These are phyloP conservation scores for Alternaria gansuensis DNA, from an alignment of 2,329 filamentous ascomycete species.

Conservation along the genomic window DNA sequence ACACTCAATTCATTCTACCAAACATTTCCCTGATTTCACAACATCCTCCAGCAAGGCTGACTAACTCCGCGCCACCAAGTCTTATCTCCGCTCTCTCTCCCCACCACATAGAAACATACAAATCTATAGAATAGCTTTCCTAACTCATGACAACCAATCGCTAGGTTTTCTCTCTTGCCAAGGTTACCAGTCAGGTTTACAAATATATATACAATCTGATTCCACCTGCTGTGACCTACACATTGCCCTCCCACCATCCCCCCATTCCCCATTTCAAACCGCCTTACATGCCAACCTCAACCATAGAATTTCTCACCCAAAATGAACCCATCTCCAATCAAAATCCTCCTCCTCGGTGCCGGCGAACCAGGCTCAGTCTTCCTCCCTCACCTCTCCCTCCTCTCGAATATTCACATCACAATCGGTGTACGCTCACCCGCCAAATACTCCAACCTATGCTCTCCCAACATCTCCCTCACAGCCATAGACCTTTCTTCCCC, in stretches of 20 bases:
- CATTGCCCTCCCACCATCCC: background rate
- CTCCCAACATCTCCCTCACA: conserved; percentile 46
- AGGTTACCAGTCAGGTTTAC: rapidly evolving
- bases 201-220: background rate
- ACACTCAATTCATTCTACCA: background rate
- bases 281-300: too few species aligned
- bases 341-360: conserved; percentile 70
- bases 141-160: background rate
- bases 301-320: too few species aligned
- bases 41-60: background rate
- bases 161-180: too few species aligned
- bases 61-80: conserved; percentile 9
- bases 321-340: conserved; percentile 13
- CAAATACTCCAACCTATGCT: conserved; percentile 46
- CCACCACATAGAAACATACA: background rate
- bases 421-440: conserved; percentile 64
- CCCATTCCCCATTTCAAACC: background rate
- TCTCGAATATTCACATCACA: conserved; percentile 59
- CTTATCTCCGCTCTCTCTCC: conserved; percentile 12
- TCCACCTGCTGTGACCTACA: background rate
- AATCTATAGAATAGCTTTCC: background rate
- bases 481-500: conserved; percentile 57
- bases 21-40: background rate
- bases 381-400: conserved; percentile 60
- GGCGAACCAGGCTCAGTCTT: conserved; percentile 71